These are phyloP conservation scores for Russula olivacea DNA, from an alignment of 768 basidiomycete genomes.

Conservation along the genomic window DNA sequence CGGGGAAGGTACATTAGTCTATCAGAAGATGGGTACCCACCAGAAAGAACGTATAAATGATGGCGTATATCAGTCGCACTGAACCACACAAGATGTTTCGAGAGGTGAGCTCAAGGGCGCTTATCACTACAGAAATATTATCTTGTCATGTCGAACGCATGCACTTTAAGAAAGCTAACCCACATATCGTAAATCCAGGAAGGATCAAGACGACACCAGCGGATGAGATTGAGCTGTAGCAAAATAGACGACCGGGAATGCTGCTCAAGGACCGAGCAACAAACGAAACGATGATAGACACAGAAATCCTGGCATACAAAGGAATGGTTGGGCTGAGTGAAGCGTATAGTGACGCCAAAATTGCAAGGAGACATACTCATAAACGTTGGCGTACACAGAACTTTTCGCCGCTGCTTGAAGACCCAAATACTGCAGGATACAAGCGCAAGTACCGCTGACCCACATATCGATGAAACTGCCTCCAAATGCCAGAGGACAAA, in stretches of 20 bases:
- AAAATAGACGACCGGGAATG: constrained; percentile 69
- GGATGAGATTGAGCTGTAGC: constrained; percentile 86
- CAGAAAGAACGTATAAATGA: constrained; percentile 79
- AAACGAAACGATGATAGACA: constrained; percentile 80
- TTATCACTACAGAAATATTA: constrained; percentile 49
- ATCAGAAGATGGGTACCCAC: constrained; percentile 34
- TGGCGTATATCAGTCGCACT: constrained; percentile 78
- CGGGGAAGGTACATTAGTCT: neutral
- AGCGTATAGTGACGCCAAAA: neutral
- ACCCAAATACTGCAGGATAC: constrained; percentile 71
- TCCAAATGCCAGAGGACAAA: constrained; percentile 78
- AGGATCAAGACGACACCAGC: constrained; percentile 88
- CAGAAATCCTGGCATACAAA: constrained; percentile 56
- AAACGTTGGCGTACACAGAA: constrained; percentile 90
- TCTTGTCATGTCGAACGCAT: constrained; percentile 1
- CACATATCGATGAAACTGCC: constrained; percentile 80
- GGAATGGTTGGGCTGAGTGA: neutral
- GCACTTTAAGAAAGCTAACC: constrained; percentile 30
- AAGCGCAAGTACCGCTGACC: constrained; percentile 65
- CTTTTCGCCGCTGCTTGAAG: constrained; percentile 79
- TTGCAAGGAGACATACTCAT: constrained; percentile 57
- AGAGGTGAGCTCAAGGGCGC: constrained; percentile 75
- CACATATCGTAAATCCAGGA: constrained; percentile 79
- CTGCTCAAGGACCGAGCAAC: constrained; percentile 72
- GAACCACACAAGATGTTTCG: constrained; percentile 76